Evolutionary conservation across 257 asterid genomes (phyloP).

Genomic region (Striga asiatica): DNA sequence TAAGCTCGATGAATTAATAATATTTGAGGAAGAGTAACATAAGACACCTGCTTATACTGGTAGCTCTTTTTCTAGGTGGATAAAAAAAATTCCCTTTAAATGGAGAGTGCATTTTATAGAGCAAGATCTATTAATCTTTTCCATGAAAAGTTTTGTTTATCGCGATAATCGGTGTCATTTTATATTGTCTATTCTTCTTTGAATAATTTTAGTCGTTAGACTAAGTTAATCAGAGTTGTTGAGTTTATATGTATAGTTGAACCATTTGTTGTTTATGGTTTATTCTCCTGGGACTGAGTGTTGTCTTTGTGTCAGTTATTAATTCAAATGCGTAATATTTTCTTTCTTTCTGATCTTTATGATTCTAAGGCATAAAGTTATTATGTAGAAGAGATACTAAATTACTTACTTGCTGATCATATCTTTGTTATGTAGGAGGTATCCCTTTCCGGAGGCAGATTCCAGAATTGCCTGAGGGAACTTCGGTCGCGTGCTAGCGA

Average conservation of each 20-base stretch:
- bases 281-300: background rate
- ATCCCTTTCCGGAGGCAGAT: conserved; percentile 84
- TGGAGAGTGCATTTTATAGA: background rate
- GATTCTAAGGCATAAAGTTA: background rate
- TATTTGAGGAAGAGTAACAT: too few species aligned
- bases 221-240: background rate
- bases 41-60: too few species aligned
- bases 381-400: conserved; percentile 12
- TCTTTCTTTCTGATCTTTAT: background rate
- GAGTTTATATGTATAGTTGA: too few species aligned
- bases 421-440: conserved; percentile 62
- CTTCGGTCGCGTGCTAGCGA: conserved; percentile 88
- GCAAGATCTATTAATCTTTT: background rate
- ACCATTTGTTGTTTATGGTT: too few species aligned
- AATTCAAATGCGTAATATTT: background rate
- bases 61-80: background rate
- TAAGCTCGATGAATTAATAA: too few species aligned
- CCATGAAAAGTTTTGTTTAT: background rate
- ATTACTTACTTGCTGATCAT: background rate
- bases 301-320: background rate
- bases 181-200: too few species aligned
- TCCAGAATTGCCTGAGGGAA: conserved; percentile 83
- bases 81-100: background rate
- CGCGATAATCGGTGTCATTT: too few species aligned
- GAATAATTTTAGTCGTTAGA: too few species aligned